Percentiles rank a stretch among this genome's conserved stretches.
Conservation (phyloP, 1,139 yeast genomes). For the Eremothecium coryli region DNA sequence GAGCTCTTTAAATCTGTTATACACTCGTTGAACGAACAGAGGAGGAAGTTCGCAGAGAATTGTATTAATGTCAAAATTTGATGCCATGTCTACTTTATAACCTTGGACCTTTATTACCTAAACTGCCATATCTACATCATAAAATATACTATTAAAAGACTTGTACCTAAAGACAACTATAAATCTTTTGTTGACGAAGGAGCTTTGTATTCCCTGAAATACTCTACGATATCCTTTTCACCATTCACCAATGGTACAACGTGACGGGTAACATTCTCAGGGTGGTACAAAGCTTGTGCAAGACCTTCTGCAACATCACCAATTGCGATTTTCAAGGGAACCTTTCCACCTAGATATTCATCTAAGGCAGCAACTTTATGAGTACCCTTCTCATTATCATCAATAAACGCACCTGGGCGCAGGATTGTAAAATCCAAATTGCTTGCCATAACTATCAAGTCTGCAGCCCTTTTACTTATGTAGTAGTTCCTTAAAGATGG, state of each 20-base stretch:
- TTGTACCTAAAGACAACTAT: no score
- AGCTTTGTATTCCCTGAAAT: no score
- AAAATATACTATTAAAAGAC: no score
- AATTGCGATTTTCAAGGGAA: slow-evolving; percentile 15
- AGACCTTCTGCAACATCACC: slow-evolving; percentile 28
- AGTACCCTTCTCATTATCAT: slow-evolving; percentile 36
- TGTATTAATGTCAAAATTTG: no score
- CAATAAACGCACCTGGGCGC: slow-evolving; percentile 40
- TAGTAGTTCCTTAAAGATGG: slow-evolving; percentile 36
- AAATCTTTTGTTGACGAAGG: no score
- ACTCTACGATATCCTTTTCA: no score
- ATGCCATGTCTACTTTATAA: no score
- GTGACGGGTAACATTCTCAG: slow-evolving; percentile 24
- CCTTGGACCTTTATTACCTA: no score
- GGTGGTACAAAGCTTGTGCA: slow-evolving; percentile 20
- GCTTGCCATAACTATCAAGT: slow-evolving; percentile 34
- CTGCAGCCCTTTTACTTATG: slow-evolving; percentile 50
- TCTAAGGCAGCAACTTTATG: slow-evolving; percentile 31
- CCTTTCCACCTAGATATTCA: slow-evolving; percentile 10
- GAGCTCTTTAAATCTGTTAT: no score
- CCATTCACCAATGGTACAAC: slow-evolving; percentile 30
- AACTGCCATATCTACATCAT: no score
- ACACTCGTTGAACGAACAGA: no score
- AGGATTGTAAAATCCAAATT: slow-evolving; percentile 46
- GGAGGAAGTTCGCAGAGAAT: no score